Conservation (phyloP, 768 basidiomycete genomes). For the Tricholoma sp. region DNA sequence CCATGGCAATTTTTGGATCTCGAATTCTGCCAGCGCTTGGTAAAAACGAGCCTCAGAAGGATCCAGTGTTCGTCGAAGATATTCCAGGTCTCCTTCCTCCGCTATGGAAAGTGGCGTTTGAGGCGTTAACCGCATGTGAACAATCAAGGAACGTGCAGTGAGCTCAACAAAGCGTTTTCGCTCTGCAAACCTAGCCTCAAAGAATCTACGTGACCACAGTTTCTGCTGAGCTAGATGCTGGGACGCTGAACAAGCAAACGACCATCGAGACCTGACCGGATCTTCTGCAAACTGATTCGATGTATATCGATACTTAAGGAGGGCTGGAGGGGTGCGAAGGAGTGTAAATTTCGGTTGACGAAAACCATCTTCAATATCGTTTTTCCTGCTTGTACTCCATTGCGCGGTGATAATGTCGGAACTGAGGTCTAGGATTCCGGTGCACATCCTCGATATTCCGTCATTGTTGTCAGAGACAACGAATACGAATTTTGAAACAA, state of each 20-base stretch:
- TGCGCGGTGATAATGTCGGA: constrained; percentile 15
- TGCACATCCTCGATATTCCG: constrained; percentile 19
- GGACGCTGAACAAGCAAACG: constrained; percentile 27
- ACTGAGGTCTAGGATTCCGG: constrained; percentile 17
- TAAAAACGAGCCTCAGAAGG: constrained; percentile 32
- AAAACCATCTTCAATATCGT: constrained; percentile 7
- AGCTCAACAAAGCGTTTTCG: constrained; percentile 28
- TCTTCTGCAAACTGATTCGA: constrained; percentile 22
- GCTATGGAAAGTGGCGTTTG: constrained; percentile 21
- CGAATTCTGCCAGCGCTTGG: constrained; percentile 27
- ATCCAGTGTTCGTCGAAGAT: constrained; percentile 25
- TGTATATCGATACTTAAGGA: constrained; percentile 27
- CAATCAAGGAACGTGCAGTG: constrained; percentile 23
- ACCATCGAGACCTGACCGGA: constrained; percentile 28
- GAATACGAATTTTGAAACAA: constrained; percentile 22
- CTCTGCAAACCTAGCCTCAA: constrained; percentile 25
- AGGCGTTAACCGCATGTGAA: constrained; percentile 26
- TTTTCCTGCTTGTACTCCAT: constrained; percentile 9
- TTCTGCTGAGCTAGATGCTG: constrained; percentile 25
- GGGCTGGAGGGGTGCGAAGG: constrained; percentile 23
- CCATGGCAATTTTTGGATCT: constrained; percentile 30
- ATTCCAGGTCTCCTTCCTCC: constrained; percentile 26
- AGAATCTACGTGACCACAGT: constrained; percentile 28
- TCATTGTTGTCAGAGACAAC: constrained; percentile 24
- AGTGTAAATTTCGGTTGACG: constrained; percentile 20